Evolutionary conservation across 805 yeast species (phyloP).

Genomic region (Saccharomycopsis vini): DNA sequence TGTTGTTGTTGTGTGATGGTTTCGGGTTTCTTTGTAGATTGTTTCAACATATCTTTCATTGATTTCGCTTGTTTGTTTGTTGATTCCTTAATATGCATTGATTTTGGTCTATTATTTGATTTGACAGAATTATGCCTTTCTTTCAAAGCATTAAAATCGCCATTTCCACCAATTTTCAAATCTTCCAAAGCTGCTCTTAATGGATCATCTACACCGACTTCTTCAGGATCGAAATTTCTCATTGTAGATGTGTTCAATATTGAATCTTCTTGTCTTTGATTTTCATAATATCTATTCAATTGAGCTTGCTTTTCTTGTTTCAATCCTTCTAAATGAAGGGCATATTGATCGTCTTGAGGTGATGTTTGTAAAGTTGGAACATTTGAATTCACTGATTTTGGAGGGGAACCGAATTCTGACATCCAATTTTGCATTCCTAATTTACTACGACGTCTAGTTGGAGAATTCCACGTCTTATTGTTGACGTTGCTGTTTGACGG

Average conservation of each 20-base stretch:
- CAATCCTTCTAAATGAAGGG: not conserved
- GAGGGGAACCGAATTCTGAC: not conserved
- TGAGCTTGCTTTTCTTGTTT: conserved; percentile 6
- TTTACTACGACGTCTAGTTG: conserved; percentile 31
- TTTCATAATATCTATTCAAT: conserved; percentile 8
- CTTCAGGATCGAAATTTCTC: conserved; percentile 19
- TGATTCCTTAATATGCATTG: not conserved
- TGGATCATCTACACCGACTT: conserved; percentile 33
- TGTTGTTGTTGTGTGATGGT: not conserved
- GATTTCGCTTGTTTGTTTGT: conserved; percentile 8
- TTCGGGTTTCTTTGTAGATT: not conserved
- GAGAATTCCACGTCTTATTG: conserved; percentile 34
- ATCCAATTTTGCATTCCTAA: conserved; percentile 21
- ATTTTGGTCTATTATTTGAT: conserved; percentile 17
- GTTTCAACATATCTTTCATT: conserved; percentile 3
- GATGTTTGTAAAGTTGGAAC: not conserved
- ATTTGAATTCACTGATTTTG: not conserved
- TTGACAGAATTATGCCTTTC: conserved; percentile 24
- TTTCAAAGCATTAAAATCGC: conserved; percentile 31
- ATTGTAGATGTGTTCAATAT: conserved; percentile 18
- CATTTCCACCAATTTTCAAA: conserved; percentile 34
- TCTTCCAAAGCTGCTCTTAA: conserved; percentile 45
- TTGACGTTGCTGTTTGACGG: conserved; percentile 14
- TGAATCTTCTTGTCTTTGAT: conserved; percentile 13
- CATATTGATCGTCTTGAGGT: too few species aligned